A percentile compares a stretch with the other conserved stretches of the same genome.
Evolutionary conservation across 805 yeast genomes (phyloP).

Genomic region (Komagataella mondaviorum): DNA sequence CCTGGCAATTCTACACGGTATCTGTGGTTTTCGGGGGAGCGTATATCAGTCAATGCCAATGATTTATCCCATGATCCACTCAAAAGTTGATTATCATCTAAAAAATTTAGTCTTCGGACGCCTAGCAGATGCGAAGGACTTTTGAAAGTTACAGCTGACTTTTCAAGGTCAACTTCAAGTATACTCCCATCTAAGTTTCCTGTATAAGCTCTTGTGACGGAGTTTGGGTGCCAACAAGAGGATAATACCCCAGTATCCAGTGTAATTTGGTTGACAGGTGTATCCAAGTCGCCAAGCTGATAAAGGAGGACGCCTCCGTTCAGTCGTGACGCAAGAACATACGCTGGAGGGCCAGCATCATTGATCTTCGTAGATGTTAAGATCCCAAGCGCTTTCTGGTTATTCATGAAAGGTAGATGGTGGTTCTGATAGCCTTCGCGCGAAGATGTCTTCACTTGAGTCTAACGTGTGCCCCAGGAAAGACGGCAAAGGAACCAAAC

Average conservation of each 20-base stretch:
- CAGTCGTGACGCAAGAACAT: background rate
- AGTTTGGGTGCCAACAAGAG: background rate
- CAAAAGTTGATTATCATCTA: conserved; percentile 18
- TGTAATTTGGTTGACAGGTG: background rate
- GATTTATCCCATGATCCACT: conserved; percentile 54
- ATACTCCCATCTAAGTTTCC: conserved; percentile 47
- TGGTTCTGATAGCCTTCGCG: background rate
- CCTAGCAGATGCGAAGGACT: conserved; percentile 25
- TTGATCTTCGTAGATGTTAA: background rate
- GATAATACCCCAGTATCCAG: background rate
- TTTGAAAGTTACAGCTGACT: conserved; percentile 8
- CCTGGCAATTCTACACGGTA: conserved; percentile 17
- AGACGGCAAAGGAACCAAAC: background rate
- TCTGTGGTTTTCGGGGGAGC: conserved; percentile 11
- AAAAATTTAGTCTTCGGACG: conserved; percentile 19
- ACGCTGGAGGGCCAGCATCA: background rate
- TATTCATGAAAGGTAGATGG: background rate
- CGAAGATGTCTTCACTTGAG: background rate
- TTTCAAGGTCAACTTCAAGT: conserved; percentile 35
- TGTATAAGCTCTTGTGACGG: background rate
- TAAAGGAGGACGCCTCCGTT: background rate
- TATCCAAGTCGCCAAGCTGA: background rate
- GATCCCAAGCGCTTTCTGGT: background rate
- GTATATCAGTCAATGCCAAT: conserved; percentile 32
- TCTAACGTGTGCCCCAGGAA: background rate